Base-by-base conservation (phyloP, 1,284 basidiomycete genomes). In the Gymnopus androsaceus region DNA sequence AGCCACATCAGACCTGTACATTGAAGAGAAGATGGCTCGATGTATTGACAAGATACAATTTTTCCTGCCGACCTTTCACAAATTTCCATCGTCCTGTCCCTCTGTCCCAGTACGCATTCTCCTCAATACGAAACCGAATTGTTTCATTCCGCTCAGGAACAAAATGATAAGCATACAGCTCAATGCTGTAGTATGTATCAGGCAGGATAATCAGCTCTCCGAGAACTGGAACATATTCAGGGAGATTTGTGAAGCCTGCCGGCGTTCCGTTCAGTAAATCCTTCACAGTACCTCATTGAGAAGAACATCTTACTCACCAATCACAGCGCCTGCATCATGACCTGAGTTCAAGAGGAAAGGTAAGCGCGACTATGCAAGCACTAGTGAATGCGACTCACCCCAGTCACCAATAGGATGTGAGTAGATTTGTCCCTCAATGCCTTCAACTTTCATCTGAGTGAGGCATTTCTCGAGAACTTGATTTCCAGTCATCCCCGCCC, bases 361-460 rank as follows among this genome's bases (percentile, higher is more conserved):
- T 4, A 23, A 4, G 25, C n/a, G 42, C 19, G 6, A 17, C n/a
- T n/a, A n/a, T n/a, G n/a, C n/a, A n/a, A n/a, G n/a, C n/a, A 37
- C 9, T 37, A n/a, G 19, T 3, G 11, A n/a, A n/a, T n/a, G n/a
- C n/a, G n/a, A 17, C 17, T 36, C 17, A 50, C 79, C 80, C 72
- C 75, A 81, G 58, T 81, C 81, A n/a, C 77, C 80, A 42, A 82
- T 81, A 2, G 80, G 79, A 67, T 82, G 80, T 17, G 69, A 78
- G 61, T 78, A 83, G 15, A 82, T 74, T 59, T 78, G 74, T 0
- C 81, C 80, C 36, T 77, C 65, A 49, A 82, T 76, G 3, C 69
- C 73, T 58, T 78, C 76, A 8, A 56, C 51, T 54, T 71, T 67
- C 77, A 82, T 80, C 54, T 75, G 69, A 17, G 65, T 65, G 45